These are phyloP conservation scores for Trichoderma citrinoviride DNA, from an alignment of 2,329 filamentous ascomycete genomes.

Conservation along the genomic window DNA sequence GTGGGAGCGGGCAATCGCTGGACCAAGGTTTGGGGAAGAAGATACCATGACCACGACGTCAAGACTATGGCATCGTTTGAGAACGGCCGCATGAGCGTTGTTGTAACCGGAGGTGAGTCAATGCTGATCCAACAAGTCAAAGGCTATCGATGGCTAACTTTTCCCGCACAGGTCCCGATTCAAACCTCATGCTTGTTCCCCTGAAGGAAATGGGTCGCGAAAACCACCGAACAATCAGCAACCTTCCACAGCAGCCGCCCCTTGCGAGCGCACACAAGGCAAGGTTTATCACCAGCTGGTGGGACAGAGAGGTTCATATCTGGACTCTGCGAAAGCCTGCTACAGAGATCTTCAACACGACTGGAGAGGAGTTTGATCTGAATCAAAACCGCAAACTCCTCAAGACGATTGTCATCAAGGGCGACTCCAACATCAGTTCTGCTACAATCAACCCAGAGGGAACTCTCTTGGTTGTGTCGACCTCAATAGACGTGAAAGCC, in stretches of 20 bases:
- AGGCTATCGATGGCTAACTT: background rate
- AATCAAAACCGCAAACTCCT: constrained; percentile 62
- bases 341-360: constrained; percentile 43
- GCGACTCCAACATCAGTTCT: constrained; percentile 80
- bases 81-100: constrained; percentile 74
- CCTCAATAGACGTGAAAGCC: constrained; percentile 69
- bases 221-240: constrained; percentile 77
- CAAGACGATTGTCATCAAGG: constrained; percentile 65
- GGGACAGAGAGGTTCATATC: constrained; percentile 81
- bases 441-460: constrained; percentile 70
- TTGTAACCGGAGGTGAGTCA: constrained; percentile 80
- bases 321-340: constrained; percentile 61
- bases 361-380: constrained; percentile 40
- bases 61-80: constrained; percentile 93
- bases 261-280: constrained; percentile 69
- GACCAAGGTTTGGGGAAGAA: constrained; percentile 80
- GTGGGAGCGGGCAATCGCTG: constrained; percentile 64
- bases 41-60: constrained; percentile 91
- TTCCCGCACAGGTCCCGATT: constrained; percentile 67
- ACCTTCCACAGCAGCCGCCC: constrained; percentile 74
- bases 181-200: constrained; percentile 77
- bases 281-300: constrained; percentile 84
- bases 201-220: constrained; percentile 73
- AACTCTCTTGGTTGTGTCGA: constrained; percentile 72
- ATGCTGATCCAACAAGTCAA: background rate